Base-by-base conservation (phyloP, 1,284 basidiomycete species). In the Porodaedalea pini region DNA sequence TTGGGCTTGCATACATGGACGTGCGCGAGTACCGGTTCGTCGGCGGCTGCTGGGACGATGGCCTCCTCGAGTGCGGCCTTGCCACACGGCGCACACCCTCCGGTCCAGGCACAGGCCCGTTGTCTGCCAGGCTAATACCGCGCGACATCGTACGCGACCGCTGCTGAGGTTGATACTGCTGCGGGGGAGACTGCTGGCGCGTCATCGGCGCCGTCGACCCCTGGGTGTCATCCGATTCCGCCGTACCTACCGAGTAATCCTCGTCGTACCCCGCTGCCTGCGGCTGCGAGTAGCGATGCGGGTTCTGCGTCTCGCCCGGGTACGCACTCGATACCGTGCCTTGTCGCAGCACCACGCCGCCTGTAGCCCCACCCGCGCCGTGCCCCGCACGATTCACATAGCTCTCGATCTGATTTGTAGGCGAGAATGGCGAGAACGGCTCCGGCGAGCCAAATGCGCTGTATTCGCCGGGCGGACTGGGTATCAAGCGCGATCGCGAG, bases 111-210 rank as follows among this genome's bases (percentile, higher is more conserved):
- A 93, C 88, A 48, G 89, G 90, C 13, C 92, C 92, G 62, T 80
- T 76, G 65, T 94, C 92, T 49, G 81, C 81, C 58, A 94, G 70
- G 52, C 84, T 85, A 32, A 94, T 78, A 31, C 92, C 91, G 17
- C 87, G 78, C 57, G 57, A 54, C 57, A 32, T 51, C 63, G 65
- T 68, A 52, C 67, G 66, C 54, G 64, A 61, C 47, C 32, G 61
- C 50, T 64, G 61, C 45, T 66, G 59, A 54, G 61, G 68, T 55
- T 19, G 65, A 55, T 56, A 53, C 58, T 44, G 54, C 64, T 65
- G 68, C 54, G 66, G 64, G 54, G 63, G 61, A 48, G 27, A 62
- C 51, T 65, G 61, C 45, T 66, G 59, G 55, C 61, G 69, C 55
- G 59, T 41, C 34, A 55, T 55, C 19, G 44, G 45, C 10, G 11